These are phyloP conservation scores for Setaria viridis DNA, from an alignment of 202 grass and related monocot genomes.

Conservation along the genomic window DNA sequence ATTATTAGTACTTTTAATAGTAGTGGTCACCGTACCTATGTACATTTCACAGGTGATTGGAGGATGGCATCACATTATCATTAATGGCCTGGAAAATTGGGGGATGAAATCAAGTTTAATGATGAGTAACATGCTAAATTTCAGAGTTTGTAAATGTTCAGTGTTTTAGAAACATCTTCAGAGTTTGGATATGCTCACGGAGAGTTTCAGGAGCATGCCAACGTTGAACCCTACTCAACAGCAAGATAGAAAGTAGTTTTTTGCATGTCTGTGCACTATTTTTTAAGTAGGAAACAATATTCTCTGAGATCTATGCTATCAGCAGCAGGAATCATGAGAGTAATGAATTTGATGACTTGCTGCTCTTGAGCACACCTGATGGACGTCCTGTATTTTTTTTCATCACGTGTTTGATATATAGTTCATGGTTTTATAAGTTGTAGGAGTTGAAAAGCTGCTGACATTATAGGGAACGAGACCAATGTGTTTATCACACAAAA, in stretches of 20 bases:
- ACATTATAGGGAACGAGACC: too few species aligned
- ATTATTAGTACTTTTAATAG: not conserved
- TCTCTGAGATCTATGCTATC: not conserved
- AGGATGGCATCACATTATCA: conserved; percentile 21
- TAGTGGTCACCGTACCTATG: not conserved
- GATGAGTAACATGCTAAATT: conserved; percentile 14
- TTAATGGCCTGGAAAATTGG: conserved; percentile 1
- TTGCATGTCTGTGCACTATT: conserved; percentile 9
- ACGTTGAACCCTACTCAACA: conserved; percentile 22
- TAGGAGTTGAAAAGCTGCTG: too few species aligned
- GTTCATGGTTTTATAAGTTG: too few species aligned
- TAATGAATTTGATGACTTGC: conserved; percentile 44
- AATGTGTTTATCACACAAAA: not conserved
- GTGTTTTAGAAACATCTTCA: not conserved
- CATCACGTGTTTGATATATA: too few species aligned
- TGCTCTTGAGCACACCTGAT: conserved; percentile 21
- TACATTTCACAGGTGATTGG: conserved; percentile 24
- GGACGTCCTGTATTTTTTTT: too few species aligned
- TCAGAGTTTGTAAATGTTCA: conserved; percentile 1
- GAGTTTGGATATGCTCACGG: not conserved
- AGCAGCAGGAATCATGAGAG: too few species aligned
- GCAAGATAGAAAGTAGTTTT: conserved; percentile 31
- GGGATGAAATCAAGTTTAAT: conserved; percentile 19
- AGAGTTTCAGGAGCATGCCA: conserved; percentile 1
- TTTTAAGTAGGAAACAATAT: not conserved